Evolutionary conservation across 2,329 filamentous ascomycete genomes (phyloP).

Genomic region (Cladorrhinum sp.): DNA sequence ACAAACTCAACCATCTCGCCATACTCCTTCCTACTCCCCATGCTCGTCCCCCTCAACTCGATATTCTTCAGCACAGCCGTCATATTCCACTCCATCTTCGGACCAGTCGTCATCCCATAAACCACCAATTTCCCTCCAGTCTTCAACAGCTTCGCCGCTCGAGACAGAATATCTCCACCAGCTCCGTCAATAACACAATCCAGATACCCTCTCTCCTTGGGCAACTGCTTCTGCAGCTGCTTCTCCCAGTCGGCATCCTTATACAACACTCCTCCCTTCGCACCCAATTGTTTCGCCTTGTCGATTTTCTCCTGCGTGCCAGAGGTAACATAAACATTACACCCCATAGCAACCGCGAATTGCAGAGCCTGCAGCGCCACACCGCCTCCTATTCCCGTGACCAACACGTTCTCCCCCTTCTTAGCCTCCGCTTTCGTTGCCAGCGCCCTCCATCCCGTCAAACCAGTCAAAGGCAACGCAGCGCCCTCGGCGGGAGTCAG

Average conservation of each 20-base stretch:
- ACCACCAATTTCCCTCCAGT: constrained; percentile 76
- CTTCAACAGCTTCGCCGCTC: constrained; percentile 68
- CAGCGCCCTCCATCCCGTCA: constrained; percentile 86
- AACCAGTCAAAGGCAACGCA: constrained; percentile 76
- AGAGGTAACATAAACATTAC: constrained; percentile 78
- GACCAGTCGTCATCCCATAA: constrained; percentile 88
- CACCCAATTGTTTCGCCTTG: constrained; percentile 67
- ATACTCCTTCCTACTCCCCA: constrained; percentile 90
- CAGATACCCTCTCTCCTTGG: constrained; percentile 62
- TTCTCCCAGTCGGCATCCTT: constrained; percentile 78
- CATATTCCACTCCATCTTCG: constrained; percentile 87
- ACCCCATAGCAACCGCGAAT: constrained; percentile 72
- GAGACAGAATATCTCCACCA: constrained; percentile 77
- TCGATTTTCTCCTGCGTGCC: constrained; percentile 72
- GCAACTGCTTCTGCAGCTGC: constrained; percentile 62
- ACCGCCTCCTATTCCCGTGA: constrained; percentile 91
- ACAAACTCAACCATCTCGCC: constrained; percentile 88
- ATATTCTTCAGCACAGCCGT: constrained; percentile 80
- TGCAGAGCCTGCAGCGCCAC: constrained; percentile 80
- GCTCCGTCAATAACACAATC: constrained; percentile 91
- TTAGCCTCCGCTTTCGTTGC: constrained; percentile 70
- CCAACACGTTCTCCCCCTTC: constrained; percentile 69
- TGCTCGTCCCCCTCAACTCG: constrained; percentile 80
- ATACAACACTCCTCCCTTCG: constrained; percentile 78
- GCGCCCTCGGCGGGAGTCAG: constrained; percentile 72